These are phyloP conservation scores for Ceratocystis alfenasii DNA, from an alignment of 2,329 filamentous ascomycete species.

Conservation along the genomic window DNA sequence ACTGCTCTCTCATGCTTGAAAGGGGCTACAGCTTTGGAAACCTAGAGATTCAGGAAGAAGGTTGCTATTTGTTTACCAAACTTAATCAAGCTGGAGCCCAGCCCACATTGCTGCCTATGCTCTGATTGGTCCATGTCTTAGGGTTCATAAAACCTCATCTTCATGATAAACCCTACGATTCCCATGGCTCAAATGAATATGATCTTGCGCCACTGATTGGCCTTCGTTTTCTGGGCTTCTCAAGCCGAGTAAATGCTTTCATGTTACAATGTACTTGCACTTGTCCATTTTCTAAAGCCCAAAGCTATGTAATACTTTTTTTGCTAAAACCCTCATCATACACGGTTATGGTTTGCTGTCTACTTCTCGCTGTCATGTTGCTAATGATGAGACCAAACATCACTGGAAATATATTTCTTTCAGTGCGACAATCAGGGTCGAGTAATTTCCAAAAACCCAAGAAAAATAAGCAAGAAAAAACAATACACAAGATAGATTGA, in stretches of 20 bases:
- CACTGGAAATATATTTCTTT: not conserved
- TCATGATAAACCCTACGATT: not conserved
- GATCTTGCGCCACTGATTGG: not conserved
- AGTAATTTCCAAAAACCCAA: not conserved
- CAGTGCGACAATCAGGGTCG: not conserved
- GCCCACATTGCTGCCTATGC: not conserved
- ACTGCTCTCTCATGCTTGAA: not conserved
- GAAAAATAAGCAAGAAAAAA: not conserved
- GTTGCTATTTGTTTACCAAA: not conserved
- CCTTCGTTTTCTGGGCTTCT: not conserved
- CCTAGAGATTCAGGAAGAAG: not conserved
- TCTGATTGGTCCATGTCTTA: not conserved
- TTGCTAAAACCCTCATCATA: too few species aligned
- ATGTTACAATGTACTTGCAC: not conserved
- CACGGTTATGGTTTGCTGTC: not conserved
- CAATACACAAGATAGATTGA: not conserved
- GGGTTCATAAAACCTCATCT: not conserved
- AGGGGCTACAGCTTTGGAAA: not conserved
- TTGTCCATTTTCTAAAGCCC: not conserved
- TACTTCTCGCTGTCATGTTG: not conserved
- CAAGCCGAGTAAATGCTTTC: not conserved
- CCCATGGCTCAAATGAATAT: not conserved
- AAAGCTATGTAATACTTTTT: not conserved
- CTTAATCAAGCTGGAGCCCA: not conserved
- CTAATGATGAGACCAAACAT: not conserved